Evolutionary conservation across 768 basidiomycete genomes (phyloP), one percentile per base, ranked within the genome.

Genomic region (Pholiota molesta): DNA sequence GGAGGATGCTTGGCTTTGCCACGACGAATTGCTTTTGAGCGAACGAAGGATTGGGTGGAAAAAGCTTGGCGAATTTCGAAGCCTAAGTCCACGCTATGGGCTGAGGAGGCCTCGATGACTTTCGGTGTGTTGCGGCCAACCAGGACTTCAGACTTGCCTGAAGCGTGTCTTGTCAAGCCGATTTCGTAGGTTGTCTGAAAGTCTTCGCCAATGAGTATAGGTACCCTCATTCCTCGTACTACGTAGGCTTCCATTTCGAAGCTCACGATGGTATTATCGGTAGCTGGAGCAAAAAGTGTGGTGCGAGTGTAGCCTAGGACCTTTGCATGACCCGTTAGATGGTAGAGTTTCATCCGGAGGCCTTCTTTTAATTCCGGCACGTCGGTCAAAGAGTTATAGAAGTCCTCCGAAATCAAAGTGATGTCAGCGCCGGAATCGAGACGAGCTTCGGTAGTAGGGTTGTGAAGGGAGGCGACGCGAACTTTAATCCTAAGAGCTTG

Each of bases 181-280:
- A 61, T 19, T 39, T 65, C 63, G 35, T 65, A 61, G 4, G 55
- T 51, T 1, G 63, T 61, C 28, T 65, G 63, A 44, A 65, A 65
- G 37, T 65, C 64, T 40, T 65, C 64, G n/a, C 64, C 64, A 1
- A 65, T 2, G 2, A 65, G 54, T 19, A 65, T n/a, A n/a, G 68
- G 68, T 0, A 72, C n/a, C 71, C 60, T 42, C 69, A 72, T 72
- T 0, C 58, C 62, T 2, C 66, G 35, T 0, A 72, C 71, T 0
- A 72, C 66, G 45, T 72, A 72, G 9, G 71, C 71, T 62, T 72
- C 69, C 1, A 68, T 28, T 21, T 68, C 67, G 40, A 69, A 69
- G 5, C 62, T 52, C 1, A 69, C 31, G 0, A 61, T 37, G 0
- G 10, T 39, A 10, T 62, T 49, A 14, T 63, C 59, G 0, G 23